A percentile compares a stretch with the other conserved stretches of the same genome.
Conservation (phyloP, 2,329 filamentous ascomycete genomes). For the Simplicillium aogashimaense region DNA sequence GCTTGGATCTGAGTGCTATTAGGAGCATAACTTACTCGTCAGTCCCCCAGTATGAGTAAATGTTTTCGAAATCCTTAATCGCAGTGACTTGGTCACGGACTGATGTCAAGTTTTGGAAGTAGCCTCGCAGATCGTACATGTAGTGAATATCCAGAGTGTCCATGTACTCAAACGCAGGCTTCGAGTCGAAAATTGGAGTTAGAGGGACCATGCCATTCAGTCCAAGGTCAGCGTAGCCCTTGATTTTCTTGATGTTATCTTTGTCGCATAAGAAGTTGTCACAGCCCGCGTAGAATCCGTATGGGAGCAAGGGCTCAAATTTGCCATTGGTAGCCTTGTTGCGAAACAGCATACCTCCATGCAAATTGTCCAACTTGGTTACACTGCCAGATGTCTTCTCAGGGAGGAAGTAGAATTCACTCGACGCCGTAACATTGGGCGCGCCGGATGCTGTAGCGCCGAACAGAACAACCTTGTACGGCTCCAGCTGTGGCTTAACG, state of each 20-base stretch:
- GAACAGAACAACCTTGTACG: slow-evolving; percentile 28
- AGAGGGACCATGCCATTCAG: slow-evolving; percentile 35
- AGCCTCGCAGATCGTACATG: slow-evolving; percentile 34
- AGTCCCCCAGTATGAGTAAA: slow-evolving; percentile 35
- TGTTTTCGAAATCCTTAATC: slow-evolving; percentile 25
- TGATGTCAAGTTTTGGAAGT: slow-evolving; percentile 32
- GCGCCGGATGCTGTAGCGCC: slow-evolving; percentile 20
- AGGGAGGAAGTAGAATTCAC: slow-evolving; percentile 30
- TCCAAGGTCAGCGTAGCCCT: slow-evolving; percentile 23
- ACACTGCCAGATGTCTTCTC: slow-evolving; percentile 31
- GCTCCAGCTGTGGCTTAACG: slow-evolving; percentile 22
- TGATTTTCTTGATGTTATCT: slow-evolving; percentile 20
- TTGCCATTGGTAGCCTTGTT: slow-evolving; percentile 21
- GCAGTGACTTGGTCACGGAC: slow-evolving; percentile 26
- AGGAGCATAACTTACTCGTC: slow-evolving; percentile 26
- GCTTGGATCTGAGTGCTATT: neutral
- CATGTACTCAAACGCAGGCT: slow-evolving; percentile 27
- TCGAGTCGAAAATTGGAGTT: slow-evolving; percentile 25
- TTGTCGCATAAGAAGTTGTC: slow-evolving; percentile 31
- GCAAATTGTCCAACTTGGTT: slow-evolving; percentile 33
- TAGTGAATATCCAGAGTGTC: slow-evolving; percentile 25
- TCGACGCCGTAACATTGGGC: slow-evolving; percentile 23
- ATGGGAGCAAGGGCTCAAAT: slow-evolving; percentile 32
- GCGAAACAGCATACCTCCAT: slow-evolving; percentile 29
- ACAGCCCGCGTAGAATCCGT: slow-evolving; percentile 32